Base-by-base conservation (phyloP, 306 rosid genomes). In the Ziziphus jujuba region DNA sequence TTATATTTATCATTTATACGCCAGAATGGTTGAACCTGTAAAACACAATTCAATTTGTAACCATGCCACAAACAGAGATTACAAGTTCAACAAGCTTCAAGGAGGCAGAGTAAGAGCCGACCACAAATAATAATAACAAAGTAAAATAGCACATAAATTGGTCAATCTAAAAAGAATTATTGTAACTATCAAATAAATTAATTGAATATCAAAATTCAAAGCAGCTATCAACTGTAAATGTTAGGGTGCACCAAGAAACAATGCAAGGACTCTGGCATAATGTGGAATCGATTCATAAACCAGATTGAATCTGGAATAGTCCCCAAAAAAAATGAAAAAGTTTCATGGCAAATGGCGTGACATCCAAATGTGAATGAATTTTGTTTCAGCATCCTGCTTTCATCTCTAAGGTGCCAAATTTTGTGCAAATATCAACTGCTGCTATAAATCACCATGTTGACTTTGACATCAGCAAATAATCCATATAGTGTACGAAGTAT, bases 171-270 rank as follows among this genome's bases (percentile, higher is more conserved):
- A 57, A 45, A 31, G 45, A 40, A 28, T 28, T 28, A 28, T 28
- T 28, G 33, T 28, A 28, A 28, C 7, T 1, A 21, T 44, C 56
- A 56, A 83, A 80, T 23, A 38, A 85, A 83, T 76, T 40, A 79
- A 83, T 65, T 48, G 77, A 80, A 64, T 78, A 21, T 55, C 61
- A 63, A 62, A 72, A 77, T 72, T 66, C 47, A 62, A 20, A 25
- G 60, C 40, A 62, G 44, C 52, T 61, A 67, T 62, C 14, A 63
- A 56, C 38, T 56, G 14, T 57, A 57, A 65, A 55, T 72, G 56
- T 73, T 23, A 20, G 49, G 61, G 45, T 28, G 70, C 23, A 63
- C 75, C 75, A 70, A 45, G 54, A 62, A 47, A 40, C 12, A 40
- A 40, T 34, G 43, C 25, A 31, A 66, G 40, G 75, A 34, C 49